Evolutionary conservation across 2,329 filamentous ascomycete genomes (phyloP), one percentile per base, ranked within the genome.

Genomic region (Ciborinia camelliae): DNA sequence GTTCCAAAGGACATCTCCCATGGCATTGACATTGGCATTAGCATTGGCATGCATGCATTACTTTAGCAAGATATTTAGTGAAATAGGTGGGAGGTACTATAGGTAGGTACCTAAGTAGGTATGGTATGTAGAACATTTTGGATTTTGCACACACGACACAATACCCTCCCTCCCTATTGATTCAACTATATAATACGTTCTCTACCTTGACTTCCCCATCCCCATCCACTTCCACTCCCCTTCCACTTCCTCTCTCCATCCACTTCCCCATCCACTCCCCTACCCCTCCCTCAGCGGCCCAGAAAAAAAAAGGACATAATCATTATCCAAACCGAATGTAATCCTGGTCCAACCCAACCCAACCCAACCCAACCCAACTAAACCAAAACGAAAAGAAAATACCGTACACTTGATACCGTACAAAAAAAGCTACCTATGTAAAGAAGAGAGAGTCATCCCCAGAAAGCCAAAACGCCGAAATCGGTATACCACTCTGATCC

Each of bases 371-470:
- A n/a, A 45, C 37, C 37, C 20, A 60, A 10, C 12, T 26, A 30
- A 20, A 51, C 58, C 23, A 28, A 30, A 8, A 9, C 20, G 32
- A 43, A 53, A 8, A 23, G 2, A n/a, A n/a, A 41, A 18, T 53
- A 32, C 47, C 50, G 15, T 43, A 52, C 47, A 62, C 59, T 62
- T 30, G 47, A 28, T 62, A 62, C 35, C 53, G 59, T 41, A 62
- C 47, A 53, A 53, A 53, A 51, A 53, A 18, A 10, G n/a, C n/a
- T n/a, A n/a, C n/a, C 35, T 57, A 45, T 45, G 26, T 45, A 57
- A 9, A 53, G n/a, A n/a, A 39, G n/a, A 53, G 9, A 51, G 23
- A 52, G 18, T n/a, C 32, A 14, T 37, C 23, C 43, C 23, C 28
- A 35, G 23, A 50, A 37, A 41, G 39, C 47, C 35, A 39, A 53